Evolutionary conservation across 2,329 filamentous ascomycete genomes (phyloP).

Genomic region (Biscogniauxia mediterranea): DNA sequence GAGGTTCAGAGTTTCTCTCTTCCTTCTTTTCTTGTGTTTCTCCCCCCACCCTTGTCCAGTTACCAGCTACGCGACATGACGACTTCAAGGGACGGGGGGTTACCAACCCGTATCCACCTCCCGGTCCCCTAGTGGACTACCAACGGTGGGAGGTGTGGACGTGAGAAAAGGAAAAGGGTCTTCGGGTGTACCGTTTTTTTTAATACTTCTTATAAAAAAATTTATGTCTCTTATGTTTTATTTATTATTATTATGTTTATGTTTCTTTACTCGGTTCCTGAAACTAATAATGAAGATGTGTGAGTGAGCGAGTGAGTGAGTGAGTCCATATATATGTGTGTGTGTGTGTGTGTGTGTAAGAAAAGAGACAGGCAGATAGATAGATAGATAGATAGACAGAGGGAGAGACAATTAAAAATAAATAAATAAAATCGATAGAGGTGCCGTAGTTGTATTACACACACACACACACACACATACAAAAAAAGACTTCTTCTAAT

Average conservation of each 20-base stretch:
- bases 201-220: neutral
- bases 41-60: neutral
- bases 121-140: neutral
- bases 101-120: neutral
- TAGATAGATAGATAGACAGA: no score
- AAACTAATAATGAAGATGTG: neutral
- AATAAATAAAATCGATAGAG: no score
- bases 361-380: no score
- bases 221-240: neutral
- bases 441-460: neutral
- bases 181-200: neutral
- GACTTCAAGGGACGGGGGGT: constrained; percentile 2
- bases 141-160: neutral
- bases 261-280: neutral
- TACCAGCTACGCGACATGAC: constrained; percentile 8
- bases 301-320: no score
- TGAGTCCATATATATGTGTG: no score
- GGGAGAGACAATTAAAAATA: no score
- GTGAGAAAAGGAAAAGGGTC: neutral
- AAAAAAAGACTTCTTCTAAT: neutral
- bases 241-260: neutral
- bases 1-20: neutral
- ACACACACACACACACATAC: neutral
- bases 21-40: neutral
- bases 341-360: no score